Conservation (phyloP, 495 filamentous ascomycete species). For the Rhizodiscina lignyota region DNA sequence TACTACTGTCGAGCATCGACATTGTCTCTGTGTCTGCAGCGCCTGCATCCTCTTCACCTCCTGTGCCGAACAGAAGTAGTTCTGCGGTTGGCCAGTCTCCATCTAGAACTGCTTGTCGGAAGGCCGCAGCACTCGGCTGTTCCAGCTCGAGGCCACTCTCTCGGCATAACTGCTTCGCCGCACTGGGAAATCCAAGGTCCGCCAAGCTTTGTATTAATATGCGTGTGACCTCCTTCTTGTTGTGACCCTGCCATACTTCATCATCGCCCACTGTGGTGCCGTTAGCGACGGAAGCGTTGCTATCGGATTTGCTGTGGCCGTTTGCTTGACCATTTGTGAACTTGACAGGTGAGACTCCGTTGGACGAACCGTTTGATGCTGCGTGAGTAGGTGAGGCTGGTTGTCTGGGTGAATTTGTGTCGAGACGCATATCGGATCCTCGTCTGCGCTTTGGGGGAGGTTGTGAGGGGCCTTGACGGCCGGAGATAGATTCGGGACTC, state of each 20-base stretch:
- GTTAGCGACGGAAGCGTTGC: constrained; percentile 8
- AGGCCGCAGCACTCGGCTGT: constrained; percentile 65
- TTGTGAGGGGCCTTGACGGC: no score
- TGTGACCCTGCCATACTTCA: constrained; percentile 38
- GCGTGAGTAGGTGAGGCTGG: constrained; percentile 32
- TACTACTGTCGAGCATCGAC: no score
- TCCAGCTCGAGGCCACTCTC: constrained; percentile 87
- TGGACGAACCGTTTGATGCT: constrained; percentile 17
- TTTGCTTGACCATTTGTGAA: constrained; percentile 38
- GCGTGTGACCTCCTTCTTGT: constrained; percentile 83
- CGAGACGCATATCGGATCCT: constrained; percentile 41
- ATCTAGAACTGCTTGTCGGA: constrained; percentile 62
- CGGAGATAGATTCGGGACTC: no score
- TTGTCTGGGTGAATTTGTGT: constrained; percentile 28
- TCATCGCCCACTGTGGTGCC: background rate
- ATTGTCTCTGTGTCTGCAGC: background rate
- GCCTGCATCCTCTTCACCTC: constrained; percentile 4
- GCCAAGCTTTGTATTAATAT: constrained; percentile 80
- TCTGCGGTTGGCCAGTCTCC: constrained; percentile 82
- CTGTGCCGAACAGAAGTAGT: constrained; percentile 47
- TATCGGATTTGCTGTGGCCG: constrained; percentile 15
- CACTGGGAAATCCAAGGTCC: constrained; percentile 69
- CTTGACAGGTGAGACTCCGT: constrained; percentile 21
- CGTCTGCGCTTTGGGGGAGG: constrained; percentile 43
- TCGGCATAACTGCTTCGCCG: constrained; percentile 54